Percentiles rank a stretch among this genome's conserved stretches.
These are phyloP conservation scores for Alternaria arbusti DNA, from an alignment of 2,329 filamentous ascomycete species.

Conservation along the genomic window DNA sequence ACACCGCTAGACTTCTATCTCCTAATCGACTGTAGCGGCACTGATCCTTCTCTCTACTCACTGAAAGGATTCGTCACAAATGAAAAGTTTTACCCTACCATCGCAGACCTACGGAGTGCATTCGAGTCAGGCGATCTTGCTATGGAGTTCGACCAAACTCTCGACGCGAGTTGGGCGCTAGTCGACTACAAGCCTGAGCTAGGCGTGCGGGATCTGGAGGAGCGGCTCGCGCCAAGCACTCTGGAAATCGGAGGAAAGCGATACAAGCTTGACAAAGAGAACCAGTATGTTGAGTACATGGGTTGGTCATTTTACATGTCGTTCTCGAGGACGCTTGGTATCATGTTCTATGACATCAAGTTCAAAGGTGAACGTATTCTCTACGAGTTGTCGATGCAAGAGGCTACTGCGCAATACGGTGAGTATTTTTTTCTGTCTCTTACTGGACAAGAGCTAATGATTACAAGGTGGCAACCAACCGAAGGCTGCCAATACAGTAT, in stretches of 20 bases:
- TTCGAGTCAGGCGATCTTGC: constrained; percentile 49
- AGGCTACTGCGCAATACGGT: constrained; percentile 62
- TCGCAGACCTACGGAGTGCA: constrained; percentile 55
- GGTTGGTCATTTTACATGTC: constrained; percentile 60
- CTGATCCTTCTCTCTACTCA: constrained; percentile 52
- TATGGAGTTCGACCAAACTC: constrained; percentile 56
- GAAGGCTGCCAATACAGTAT: constrained; percentile 5
- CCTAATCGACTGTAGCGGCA: constrained; percentile 53
- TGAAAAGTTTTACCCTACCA: constrained; percentile 60
- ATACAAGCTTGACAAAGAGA: constrained; percentile 50
- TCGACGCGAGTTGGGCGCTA: constrained; percentile 55
- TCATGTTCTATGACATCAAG: constrained; percentile 60
- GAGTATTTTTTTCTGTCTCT: background rate
- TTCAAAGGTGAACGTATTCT: constrained; percentile 62
- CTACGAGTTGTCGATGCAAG: constrained; percentile 64
- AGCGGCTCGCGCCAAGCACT: constrained; percentile 52
- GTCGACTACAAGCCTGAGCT: constrained; percentile 49
- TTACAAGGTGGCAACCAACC: constrained; percentile 3
- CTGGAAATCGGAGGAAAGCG: constrained; percentile 51
- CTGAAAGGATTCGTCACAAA: constrained; percentile 57
- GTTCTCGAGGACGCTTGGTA: constrained; percentile 57
- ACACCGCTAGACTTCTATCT: constrained; percentile 56
- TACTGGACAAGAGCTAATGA: background rate
- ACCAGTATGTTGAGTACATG: constrained; percentile 59
- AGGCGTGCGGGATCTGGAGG: constrained; percentile 41